Evolutionary conservation across 2,329 filamentous ascomycete genomes (phyloP).

Genomic region (Aspergillus latus): DNA sequence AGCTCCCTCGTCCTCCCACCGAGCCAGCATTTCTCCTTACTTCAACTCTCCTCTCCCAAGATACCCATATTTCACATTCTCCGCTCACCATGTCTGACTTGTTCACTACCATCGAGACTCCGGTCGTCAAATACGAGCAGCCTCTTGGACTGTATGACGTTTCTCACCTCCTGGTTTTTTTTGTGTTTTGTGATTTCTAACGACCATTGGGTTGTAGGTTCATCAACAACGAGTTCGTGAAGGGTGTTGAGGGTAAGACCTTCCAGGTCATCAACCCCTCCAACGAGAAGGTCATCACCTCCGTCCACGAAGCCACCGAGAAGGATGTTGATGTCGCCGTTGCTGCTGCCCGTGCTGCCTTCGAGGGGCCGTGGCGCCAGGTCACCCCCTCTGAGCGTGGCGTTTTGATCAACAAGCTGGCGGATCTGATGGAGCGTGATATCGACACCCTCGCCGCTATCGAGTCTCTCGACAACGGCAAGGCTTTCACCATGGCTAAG

Average conservation of each 20-base stretch:
- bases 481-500: constrained; percentile 51
- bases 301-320: constrained; percentile 80
- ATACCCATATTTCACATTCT: constrained; percentile 10
- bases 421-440: constrained; percentile 78
- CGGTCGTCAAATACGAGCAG: constrained; percentile 40
- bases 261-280: constrained; percentile 90
- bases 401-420: constrained; percentile 69
- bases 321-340: constrained; percentile 77
- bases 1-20: background rate
- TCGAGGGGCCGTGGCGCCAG: constrained; percentile 69
- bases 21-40: background rate
- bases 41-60: constrained; percentile 8
- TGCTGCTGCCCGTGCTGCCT: constrained; percentile 79
- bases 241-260: constrained; percentile 79
- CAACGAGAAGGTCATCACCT: constrained; percentile 80
- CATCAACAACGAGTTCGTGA: constrained; percentile 59
- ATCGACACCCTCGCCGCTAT: constrained; percentile 72
- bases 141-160: constrained; percentile 37
- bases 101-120: constrained; percentile 37
- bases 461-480: constrained; percentile 68
- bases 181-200: background rate
- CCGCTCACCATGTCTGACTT: constrained; percentile 26
- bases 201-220: constrained; percentile 41
- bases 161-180: background rate
- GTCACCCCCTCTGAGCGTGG: constrained; percentile 70